These are phyloP conservation scores for Aspergillaceae sp. DNA, from an alignment of 2,329 filamentous ascomycete species.

Conservation along the genomic window DNA sequence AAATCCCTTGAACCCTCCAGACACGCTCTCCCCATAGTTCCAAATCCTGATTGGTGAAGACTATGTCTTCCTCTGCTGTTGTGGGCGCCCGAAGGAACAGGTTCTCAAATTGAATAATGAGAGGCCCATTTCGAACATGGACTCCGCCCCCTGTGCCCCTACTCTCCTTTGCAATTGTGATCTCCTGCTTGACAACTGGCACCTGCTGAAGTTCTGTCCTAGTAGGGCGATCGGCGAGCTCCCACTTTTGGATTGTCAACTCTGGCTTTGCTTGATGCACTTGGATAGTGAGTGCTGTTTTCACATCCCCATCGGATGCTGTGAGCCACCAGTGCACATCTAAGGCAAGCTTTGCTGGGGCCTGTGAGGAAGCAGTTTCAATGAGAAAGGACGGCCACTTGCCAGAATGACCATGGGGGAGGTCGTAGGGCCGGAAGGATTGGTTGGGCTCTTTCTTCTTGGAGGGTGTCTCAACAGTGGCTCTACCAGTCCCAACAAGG, in stretches of 20 bases:
- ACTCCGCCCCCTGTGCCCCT: no score
- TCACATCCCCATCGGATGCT: constrained; percentile 1
- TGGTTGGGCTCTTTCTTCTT: constrained; percentile 1
- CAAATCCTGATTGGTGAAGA: no score
- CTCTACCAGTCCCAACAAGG: neutral
- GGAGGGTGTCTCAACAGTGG: neutral
- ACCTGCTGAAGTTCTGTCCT: neutral
- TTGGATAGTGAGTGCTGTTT: neutral
- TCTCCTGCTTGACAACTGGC: no score
- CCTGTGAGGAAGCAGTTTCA: neutral
- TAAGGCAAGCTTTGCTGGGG: neutral
- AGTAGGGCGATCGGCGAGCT: neutral
- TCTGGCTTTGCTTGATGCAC: neutral
- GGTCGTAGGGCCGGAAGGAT: neutral
- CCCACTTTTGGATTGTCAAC: constrained; percentile 1
- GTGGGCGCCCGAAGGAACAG: no score
- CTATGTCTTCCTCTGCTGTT: no score
- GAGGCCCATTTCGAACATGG: no score
- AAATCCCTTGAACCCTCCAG: no score
- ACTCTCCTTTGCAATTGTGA: no score
- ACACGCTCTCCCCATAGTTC: no score
- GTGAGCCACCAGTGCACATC: constrained; percentile 2
- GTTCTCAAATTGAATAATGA: no score
- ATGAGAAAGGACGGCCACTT: neutral
- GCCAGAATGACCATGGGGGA: neutral